Percentiles rank a stretch among this genome's conserved stretches.
These are phyloP conservation scores for Candida nitratophila DNA, from an alignment of 805 yeast genomes.

Conservation along the genomic window DNA sequence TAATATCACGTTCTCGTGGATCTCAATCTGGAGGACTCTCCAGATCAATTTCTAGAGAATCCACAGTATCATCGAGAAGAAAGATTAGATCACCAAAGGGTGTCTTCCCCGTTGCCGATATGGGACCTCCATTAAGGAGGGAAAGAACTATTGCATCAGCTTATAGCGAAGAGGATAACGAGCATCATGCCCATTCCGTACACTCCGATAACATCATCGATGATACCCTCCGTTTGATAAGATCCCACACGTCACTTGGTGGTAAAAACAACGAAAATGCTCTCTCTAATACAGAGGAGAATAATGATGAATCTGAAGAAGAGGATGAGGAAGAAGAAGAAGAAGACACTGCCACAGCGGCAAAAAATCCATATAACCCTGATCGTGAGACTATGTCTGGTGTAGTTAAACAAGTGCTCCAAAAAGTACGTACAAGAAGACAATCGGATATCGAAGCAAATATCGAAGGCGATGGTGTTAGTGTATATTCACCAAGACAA, in stretches of 20 bases:
- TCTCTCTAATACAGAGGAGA: not conserved
- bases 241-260: not conserved
- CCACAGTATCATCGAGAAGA: not conserved
- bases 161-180: constrained; percentile 4
- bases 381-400: constrained; percentile 18
- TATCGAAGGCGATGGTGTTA: not conserved
- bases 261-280: not conserved
- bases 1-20: not conserved
- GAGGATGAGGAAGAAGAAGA: constrained; percentile 20
- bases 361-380: constrained; percentile 22
- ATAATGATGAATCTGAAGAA: too few species aligned
- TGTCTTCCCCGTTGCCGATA: constrained; percentile 73
- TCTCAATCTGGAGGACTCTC: not conserved
- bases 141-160: constrained; percentile 54
- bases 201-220: not conserved
- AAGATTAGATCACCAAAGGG: constrained; percentile 56
- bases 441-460: constrained; percentile 17
- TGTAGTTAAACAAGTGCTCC: constrained; percentile 15
- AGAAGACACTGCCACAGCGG: constrained; percentile 16
- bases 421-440: constrained; percentile 14
- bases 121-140: constrained; percentile 56
- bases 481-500: not conserved
- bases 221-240: not conserved
- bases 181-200: not conserved
- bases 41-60: not conserved